Base-by-base conservation (phyloP, 78 protist genomes). In the Emiliania huxleyi region DNA sequence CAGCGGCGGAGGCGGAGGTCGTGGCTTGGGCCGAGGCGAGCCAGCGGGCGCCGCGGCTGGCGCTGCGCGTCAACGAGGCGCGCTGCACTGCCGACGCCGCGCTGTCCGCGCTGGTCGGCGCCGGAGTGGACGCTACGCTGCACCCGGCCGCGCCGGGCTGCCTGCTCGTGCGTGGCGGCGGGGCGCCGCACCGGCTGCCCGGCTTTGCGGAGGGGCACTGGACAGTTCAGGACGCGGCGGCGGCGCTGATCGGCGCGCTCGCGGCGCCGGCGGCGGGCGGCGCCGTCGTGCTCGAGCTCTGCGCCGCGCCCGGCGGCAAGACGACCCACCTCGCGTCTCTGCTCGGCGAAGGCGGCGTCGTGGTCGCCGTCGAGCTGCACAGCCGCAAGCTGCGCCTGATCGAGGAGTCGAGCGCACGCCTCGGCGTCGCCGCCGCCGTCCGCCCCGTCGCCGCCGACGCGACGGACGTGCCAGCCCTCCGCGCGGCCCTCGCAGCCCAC, bases 221-320 rank as follows among this genome's bases (percentile, higher is more conserved):
- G 75, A 62, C 75, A 2, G 75, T 62, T 26, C 75, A 77, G 85
- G 85, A 77, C 46, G 19, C 23, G 35, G 85, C 48, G 19, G 85
- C 85, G 18, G 46, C 37, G 46, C 29, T 37, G 19, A 33, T 77
- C 33, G 85, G 48, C 23, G 4, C 0, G 42, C 85, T 77, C 18
- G 85, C 85, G 33, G 29, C 42, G 85, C 85, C 85, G n/a, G 4
- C 85, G 46, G 18, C 35, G 3, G 85, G 46, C n/a, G 48, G 26
- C 15, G 11, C 55, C 4, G 23, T 71, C 43, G 46, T 40, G 48
- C 85, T 77, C 48, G 85, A 77, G 35, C 48, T 77, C 48, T 77
- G 85, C 46, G 85, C 85, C 48, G 85, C 85, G 22, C 85, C 85
- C 23, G 85, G 85, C 5, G 85, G 85, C 42, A 77, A 77, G 85